These are phyloP conservation scores for Backusella australiensis DNA, from an alignment of 192 early-diverging fungal species.

Conservation along the genomic window DNA sequence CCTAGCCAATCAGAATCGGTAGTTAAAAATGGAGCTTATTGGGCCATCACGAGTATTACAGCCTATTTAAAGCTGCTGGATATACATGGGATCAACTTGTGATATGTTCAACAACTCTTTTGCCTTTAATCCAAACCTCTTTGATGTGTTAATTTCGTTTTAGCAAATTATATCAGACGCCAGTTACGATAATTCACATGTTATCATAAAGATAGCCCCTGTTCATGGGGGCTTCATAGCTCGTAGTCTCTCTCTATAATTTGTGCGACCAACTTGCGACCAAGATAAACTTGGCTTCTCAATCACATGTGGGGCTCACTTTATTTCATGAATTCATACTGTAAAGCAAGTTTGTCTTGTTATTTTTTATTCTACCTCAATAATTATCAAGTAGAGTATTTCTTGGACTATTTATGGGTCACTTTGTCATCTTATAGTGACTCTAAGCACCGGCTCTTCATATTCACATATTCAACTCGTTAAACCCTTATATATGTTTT, in stretches of 20 bases:
- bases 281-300: conserved; percentile 1
- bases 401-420: neutral
- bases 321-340: neutral
- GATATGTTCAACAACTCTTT: neutral
- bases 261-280: neutral
- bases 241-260: neutral
- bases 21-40: neutral
- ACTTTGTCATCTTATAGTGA: neutral
- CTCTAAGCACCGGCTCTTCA: neutral
- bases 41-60: neutral
- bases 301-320: neutral
- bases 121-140: neutral
- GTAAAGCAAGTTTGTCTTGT: neutral
- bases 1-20: neutral
- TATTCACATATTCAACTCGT: no score
- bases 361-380: neutral
- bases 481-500: neutral
- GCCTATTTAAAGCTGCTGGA: neutral
- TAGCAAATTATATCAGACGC: neutral
- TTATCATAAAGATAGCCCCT: neutral
- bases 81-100: neutral
- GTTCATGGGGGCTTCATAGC: neutral
- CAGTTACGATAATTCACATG: neutral
- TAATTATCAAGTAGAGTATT: neutral
- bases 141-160: neutral